Evolutionary conservation across 2,329 filamentous ascomycete species (phyloP).

Genomic region (Seiridium cupressi): DNA sequence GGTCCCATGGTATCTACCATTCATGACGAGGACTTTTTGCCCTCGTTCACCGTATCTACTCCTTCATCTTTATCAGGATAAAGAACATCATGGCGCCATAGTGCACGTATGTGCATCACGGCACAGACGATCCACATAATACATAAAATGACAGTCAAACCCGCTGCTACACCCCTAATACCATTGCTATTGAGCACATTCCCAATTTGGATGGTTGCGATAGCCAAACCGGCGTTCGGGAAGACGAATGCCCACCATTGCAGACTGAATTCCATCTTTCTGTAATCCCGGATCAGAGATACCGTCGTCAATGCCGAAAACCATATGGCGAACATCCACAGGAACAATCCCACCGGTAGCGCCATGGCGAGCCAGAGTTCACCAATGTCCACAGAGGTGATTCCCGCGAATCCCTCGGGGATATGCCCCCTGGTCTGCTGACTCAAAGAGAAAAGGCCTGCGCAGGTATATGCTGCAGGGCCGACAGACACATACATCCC

Average conservation of each 20-base stretch:
- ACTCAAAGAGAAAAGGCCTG: constrained; percentile 42
- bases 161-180: constrained; percentile 46
- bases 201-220: constrained; percentile 53
- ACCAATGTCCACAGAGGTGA: constrained; percentile 14
- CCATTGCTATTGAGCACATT: constrained; percentile 42
- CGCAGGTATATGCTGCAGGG: constrained; percentile 27
- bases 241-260: constrained; percentile 56
- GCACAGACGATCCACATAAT: constrained; percentile 50
- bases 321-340: constrained; percentile 50
- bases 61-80: constrained; percentile 28
- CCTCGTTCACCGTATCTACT: background rate
- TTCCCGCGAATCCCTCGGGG: background rate
- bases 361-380: constrained; percentile 40
- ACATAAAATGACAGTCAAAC: constrained; percentile 48
- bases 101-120: constrained; percentile 39
- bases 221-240: constrained; percentile 55
- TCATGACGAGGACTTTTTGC: background rate
- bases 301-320: constrained; percentile 41
- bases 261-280: constrained; percentile 42
- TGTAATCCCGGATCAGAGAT: constrained; percentile 29
- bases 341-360: constrained; percentile 40
- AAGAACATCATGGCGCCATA: constrained; percentile 44
- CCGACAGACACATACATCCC: constrained; percentile 53
- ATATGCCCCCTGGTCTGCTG: background rate
- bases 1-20: no score